Evolutionary conservation across 2,329 filamentous ascomycete genomes (phyloP), one percentile per base, ranked within the genome.

Genomic region (Alternaria alternata): DNA sequence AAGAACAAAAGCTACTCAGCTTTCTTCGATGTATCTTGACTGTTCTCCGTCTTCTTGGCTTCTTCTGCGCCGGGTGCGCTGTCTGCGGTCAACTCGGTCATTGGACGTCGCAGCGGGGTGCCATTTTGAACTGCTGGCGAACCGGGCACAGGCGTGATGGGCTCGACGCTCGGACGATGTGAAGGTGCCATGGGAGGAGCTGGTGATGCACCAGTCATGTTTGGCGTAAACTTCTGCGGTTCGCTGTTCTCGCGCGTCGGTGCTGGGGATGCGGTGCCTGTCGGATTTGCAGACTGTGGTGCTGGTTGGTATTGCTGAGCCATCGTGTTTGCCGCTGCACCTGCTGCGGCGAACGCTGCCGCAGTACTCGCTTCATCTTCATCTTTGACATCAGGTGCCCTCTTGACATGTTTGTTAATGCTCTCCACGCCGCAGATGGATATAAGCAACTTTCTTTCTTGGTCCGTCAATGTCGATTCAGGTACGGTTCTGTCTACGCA

Each of bases 121-220:
- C 68, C 67, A n/a, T 62, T 71, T 41, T 68, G 70, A 8, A 74
- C 61, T 6, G 74, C 72, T 34, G 75, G 75, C 9, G 74, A 76
- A 8, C 75, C 74, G 24, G 75, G 74, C 4, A 77, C 70, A 4
- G 75, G 75, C 3, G 75, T 78, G 2, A 78, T 67, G 3, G 75
- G 75, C 62, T 78, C 75, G 3, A 78, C 75, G 46, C 74, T 78
- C 4, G 75, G 75, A 14, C 75, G 62, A 42, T 70, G 68, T 20
- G 69, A 64, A 32, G 70, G 49, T 1, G 65, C 60, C 30, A 66
- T 54, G 30, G 43, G 38, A n/a, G 60, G 24, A n/a, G 59, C 47
- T 32, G 65, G 51, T 18, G 64, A n/a, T 26, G 61, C 51, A 9
- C 62, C 59, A 4, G 67, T 69, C 72, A 74, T 73, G n/a, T 70